Base-by-base conservation (phyloP, 176 grass and related monocot genomes). In the Phoenix dactylifera region DNA sequence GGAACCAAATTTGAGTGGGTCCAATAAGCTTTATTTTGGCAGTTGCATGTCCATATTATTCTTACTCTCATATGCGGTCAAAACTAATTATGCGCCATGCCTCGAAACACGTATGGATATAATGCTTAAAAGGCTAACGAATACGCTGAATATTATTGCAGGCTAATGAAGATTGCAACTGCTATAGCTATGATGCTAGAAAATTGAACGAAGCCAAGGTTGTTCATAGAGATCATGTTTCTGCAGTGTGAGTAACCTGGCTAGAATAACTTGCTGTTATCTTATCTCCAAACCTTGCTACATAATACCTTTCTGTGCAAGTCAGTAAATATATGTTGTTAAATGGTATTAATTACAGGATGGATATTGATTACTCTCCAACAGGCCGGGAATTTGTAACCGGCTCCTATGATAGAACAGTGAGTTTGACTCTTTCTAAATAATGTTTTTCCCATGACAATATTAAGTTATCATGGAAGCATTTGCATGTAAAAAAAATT, bases 131-230 rank as follows among this genome's bases (percentile, higher is more conserved):
- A 44, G 10, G 35, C 35, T 44, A 44, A 44, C 9, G 1, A 12
- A 12, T 44, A 44, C 14, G 10, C 35, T 44, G 35, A 12, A 2
- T 44, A 14, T 44, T 12, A 44, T 14, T 14, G 35, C 77, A 98
- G 87, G 93, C 84, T 83, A 98, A 98, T 66, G 93, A 98, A 83
- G 93, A 98, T 69, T 92, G 87, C 69, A 92, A 85, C 39, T 98
- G 93, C 74, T 98, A 92, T 23, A 92, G 83, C 53, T 98, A 88
- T 74, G 93, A 98, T 81, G 52, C 66, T 79, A 98, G 93, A 80
- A 85, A 68, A 78, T 59, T 98, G 22, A 77, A 86, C 62, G 93
- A 98, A 72, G 93, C 93, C 16, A 98, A 83, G 77, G 57, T 92
- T 64, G 93, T 92, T 69, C 93, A 98, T 69, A 98, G 83, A 57